phyloP scores from a whole-genome alignment of 768 basidiomycete genomes.

The Trametes cingulata region DNA sequence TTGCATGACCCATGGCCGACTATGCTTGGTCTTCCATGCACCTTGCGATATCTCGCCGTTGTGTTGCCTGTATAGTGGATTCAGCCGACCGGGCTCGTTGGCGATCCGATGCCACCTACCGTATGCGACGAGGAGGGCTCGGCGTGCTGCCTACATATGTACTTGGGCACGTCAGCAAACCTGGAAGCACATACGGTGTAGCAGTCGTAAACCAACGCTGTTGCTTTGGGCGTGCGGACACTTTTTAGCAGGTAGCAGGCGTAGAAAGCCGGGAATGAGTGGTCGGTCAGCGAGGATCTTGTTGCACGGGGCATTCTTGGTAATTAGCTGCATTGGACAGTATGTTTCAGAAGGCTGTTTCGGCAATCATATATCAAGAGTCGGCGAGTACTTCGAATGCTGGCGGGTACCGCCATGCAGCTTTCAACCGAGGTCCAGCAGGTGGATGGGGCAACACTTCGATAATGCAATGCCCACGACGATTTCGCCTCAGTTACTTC shows the following conservation, averaged over 20 bases:
- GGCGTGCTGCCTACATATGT: constrained; percentile 81
- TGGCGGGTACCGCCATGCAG: too few species aligned
- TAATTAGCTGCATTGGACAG: background rate
- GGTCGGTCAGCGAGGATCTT: constrained; percentile 31
- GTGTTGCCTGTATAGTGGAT: constrained; percentile 56
- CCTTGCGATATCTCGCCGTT: constrained; percentile 77
- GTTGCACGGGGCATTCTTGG: constrained; percentile 14
- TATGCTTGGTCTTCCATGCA: constrained; percentile 61
- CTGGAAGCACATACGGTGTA: background rate
- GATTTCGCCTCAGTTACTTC: too few species aligned
- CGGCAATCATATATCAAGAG: background rate
- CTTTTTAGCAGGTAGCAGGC: constrained; percentile 83
- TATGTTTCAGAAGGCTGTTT: background rate
- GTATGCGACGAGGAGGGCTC: constrained; percentile 62
- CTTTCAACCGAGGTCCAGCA: too few species aligned
- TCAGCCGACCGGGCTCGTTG: background rate
- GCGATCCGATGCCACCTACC: constrained; percentile 42
- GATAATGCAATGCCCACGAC: too few species aligned
- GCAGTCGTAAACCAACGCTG: constrained; percentile 34
- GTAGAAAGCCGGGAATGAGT: constrained; percentile 68
- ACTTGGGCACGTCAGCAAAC: constrained; percentile 33
- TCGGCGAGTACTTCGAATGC: too few species aligned
- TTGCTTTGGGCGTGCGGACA: constrained; percentile 51
- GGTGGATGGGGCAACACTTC: too few species aligned
- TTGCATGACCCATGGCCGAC: constrained; percentile 80